Base-by-base conservation (phyloP, 306 rosid species). In the Vachellia pachyceras region DNA sequence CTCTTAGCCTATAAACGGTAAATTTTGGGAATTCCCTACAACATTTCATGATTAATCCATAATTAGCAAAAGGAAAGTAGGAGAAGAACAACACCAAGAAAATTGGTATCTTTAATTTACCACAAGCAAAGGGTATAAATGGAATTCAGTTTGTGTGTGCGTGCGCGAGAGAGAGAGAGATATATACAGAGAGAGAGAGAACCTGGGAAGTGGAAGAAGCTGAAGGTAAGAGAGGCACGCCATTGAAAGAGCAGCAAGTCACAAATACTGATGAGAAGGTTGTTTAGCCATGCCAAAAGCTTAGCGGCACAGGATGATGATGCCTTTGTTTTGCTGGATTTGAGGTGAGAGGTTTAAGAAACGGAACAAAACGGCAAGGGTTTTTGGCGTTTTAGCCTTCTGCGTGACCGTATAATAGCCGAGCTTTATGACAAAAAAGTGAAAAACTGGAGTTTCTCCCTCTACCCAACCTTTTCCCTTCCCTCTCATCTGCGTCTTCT, bases 141-240 rank as follows among this genome's bases (percentile, higher is more conserved):
- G 64, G 37, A 25, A 71, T 76, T 70, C 60, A 64, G 52, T 29
- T 57, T 36, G 23, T 33, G 67, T 71, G 4, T 10, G 36, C 0
- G 35, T 3, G 12, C 7, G 64, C 81, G 29, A 77, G 36, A 73
- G 72, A 81, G 35, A 83, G 39, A 77, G 40, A n/a, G n/a, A n/a
- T n/a, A n/a, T n/a, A n/a, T n/a, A n/a, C n/a, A n/a, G n/a, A 73
- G 72, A 81, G 35, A 83, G 39, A 81, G 42, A 36, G 82, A 77
- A 95, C 97, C 99, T 95, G 91, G 95, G 86, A 74, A 80, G 69
- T 9, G 85, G 84, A 55, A 93, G 87, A 85, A 91, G 90, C 7
- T 77, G 91, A 63, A 91, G 52, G 81, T 89, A 86, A 45, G 92
- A 84, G 1, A 94, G 79, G 36, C 79, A 88, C 57, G 96, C 91